Percentiles rank a stretch among this genome's conserved stretches.
phyloP scores from a whole-genome alignment of 345 rosid genomes.

The Pistacia integerrima region DNA sequence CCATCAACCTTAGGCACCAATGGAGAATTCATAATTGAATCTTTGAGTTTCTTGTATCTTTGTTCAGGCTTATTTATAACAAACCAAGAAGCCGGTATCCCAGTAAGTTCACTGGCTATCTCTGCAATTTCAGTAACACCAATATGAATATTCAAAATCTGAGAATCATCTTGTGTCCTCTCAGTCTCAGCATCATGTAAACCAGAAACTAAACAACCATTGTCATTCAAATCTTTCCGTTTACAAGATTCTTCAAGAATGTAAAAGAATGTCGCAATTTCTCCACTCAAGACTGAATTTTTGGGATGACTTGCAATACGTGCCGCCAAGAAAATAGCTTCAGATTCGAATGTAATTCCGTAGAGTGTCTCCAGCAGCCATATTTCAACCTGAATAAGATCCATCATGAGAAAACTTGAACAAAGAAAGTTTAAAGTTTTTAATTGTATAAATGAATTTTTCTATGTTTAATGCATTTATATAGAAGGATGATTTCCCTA shows the following conservation, averaged over 20 bases:
- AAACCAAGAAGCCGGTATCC: constrained; percentile 11
- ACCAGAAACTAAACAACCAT: not conserved
- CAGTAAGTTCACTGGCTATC: not conserved
- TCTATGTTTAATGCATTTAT: not conserved
- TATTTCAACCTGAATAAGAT: not conserved
- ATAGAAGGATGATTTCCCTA: not conserved
- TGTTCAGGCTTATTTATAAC: not conserved
- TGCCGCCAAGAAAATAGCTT: not conserved
- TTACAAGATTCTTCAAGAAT: not conserved
- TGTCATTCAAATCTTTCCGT: too few relatives aligned
- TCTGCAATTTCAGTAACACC: constrained; percentile 4
- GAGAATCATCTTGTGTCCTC: not conserved
- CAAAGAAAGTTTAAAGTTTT: not conserved
- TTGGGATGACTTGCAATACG: not conserved
- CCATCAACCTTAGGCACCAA: not conserved
- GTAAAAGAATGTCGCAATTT: not conserved
- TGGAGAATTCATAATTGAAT: too few relatives aligned
- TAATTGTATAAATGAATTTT: too few relatives aligned
- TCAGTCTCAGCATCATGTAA: constrained; percentile 1
- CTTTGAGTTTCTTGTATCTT: not conserved
- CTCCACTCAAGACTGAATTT: not conserved
- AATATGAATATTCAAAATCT: not conserved
- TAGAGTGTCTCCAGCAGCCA: not conserved
- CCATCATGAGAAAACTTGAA: not conserved
- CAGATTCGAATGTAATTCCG: not conserved